phyloP scores from a whole-genome alignment of 164 flowering plant genomes.

The Magnolia kwangsiensis region DNA sequence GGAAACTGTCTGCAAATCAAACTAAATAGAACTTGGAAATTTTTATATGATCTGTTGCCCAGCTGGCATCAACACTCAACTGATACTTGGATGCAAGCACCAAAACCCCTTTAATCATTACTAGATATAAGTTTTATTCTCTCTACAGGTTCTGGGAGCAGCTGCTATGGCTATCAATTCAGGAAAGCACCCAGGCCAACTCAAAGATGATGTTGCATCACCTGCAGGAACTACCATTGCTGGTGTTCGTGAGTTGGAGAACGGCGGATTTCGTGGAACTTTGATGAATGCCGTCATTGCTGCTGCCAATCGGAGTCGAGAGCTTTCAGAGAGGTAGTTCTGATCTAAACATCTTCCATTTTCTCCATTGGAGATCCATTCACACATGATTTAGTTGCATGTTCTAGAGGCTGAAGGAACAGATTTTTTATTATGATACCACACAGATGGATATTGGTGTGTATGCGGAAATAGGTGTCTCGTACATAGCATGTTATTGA shows the following conservation, averaged over 20 bases:
- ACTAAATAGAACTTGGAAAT: no score
- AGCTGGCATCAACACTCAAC: no score
- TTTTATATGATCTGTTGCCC: no score
- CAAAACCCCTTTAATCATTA: no score
- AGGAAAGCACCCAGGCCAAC: constrained; percentile 91
- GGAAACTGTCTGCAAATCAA: no score
- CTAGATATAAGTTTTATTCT: no score
- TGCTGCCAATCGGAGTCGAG: constrained; percentile 67
- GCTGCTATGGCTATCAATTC: constrained; percentile 66
- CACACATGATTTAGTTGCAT: neutral
- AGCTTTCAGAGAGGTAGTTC: constrained; percentile 43
- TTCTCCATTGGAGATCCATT: neutral
- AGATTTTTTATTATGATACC: no score
- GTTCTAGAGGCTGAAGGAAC: neutral
- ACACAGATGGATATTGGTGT: neutral
- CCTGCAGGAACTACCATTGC: constrained; percentile 97
- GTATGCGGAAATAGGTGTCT: no score
- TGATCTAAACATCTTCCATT: neutral
- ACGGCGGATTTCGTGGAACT: constrained; percentile 70
- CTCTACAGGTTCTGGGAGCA: constrained; percentile 78
- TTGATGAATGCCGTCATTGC: constrained; percentile 87
- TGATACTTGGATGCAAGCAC: no score
- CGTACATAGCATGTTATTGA: no score
- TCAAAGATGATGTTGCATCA: constrained; percentile 89
- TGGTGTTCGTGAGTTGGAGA: constrained; percentile 85